phyloP scores from a whole-genome alignment of 73 alveolate species.

The Durusdinium trenchii region DNA sequence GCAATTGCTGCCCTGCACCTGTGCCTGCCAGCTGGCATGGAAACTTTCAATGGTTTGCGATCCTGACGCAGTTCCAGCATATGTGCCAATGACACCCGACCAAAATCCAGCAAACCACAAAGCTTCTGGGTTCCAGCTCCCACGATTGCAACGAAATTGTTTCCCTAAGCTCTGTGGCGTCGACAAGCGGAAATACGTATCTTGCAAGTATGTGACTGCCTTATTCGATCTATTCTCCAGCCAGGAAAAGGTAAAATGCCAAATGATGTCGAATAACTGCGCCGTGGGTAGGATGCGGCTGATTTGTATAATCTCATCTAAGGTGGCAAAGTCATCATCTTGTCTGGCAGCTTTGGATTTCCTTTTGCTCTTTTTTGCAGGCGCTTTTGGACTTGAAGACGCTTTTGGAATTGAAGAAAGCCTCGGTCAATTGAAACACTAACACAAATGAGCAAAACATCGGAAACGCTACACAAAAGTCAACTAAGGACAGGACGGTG shows the following conservation, averaged over 20 bases:
- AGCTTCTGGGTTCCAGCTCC: not conserved
- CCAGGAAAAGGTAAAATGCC: not conserved
- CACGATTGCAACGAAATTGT: not conserved
- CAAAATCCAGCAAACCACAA: too few species aligned
- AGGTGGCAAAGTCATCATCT: not conserved
- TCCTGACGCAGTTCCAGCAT: not conserved
- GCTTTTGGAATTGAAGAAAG: not conserved
- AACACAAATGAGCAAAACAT: too few species aligned
- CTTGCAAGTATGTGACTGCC: not conserved
- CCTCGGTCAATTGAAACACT: not conserved
- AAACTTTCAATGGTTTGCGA: not conserved
- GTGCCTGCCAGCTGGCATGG: constrained; percentile 29
- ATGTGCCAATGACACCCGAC: constrained; percentile 15
- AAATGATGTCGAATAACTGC: not conserved
- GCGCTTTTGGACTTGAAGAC: not conserved
- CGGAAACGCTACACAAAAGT: too few species aligned
- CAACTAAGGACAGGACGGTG: too few species aligned
- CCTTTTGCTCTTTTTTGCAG: not conserved
- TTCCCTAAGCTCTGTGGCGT: not conserved
- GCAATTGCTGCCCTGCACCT: not conserved
- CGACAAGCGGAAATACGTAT: not conserved
- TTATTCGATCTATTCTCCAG: not conserved
- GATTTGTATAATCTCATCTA: not conserved
- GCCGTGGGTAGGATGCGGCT: not conserved
- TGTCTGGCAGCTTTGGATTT: too few species aligned